Evolutionary conservation across 2,329 filamentous ascomycete genomes (phyloP).

Genomic region (Apiospora koreana): DNA sequence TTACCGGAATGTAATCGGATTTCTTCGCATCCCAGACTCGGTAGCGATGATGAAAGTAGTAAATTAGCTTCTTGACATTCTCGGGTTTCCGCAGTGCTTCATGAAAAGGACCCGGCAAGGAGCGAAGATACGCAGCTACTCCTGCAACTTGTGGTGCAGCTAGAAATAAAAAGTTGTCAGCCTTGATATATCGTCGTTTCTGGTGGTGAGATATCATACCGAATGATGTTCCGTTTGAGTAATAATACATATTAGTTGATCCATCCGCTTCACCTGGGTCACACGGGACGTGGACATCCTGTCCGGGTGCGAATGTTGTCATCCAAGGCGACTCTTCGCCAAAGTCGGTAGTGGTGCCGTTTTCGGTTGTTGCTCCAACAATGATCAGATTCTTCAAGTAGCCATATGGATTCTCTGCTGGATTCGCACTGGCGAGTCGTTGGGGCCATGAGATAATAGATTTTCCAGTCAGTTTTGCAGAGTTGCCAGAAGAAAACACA

Average conservation of each 20-base stretch:
- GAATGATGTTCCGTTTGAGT: neutral
- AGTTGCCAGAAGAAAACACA: neutral
- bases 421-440: neutral
- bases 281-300: neutral
- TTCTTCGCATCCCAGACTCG: too few species aligned
- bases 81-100: neutral
- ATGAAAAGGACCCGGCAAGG: neutral
- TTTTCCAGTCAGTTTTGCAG: neutral
- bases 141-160: neutral
- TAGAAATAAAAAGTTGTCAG: neutral
- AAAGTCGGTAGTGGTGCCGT: neutral
- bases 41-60: neutral
- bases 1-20: too few species aligned
- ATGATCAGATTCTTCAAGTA: neutral
- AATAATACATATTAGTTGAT: neutral
- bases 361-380: neutral
- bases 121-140: neutral
- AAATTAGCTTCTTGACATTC: neutral
- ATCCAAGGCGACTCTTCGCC: neutral
- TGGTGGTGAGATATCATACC: neutral
- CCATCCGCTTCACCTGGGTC: neutral
- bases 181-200: neutral
- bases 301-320: neutral
- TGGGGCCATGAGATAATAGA: neutral
- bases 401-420: neutral